A percentile compares a stretch with the other conserved stretches of the same genome.
Conservation (phyloP, 805 yeast species). For the Metschnikowia cerradonensis region DNA sequence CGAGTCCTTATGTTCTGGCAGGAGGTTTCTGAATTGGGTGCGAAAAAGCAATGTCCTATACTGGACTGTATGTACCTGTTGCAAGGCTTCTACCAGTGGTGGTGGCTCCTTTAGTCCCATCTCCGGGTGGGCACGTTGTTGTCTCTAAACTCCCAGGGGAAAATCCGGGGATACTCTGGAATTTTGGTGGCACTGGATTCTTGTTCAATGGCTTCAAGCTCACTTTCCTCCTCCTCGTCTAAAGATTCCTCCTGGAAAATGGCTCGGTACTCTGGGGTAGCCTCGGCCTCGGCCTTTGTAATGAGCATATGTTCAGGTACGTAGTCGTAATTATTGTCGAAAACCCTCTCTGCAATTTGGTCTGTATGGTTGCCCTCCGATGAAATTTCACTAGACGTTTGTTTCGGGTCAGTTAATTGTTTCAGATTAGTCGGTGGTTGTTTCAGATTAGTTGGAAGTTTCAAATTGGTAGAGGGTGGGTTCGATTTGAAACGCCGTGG, state of each 20-base stretch:
- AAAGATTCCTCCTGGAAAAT: conserved; percentile 6
- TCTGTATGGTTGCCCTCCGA: conserved; percentile 12
- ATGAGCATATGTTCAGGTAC: conserved; percentile 25
- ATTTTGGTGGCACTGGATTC: background rate
- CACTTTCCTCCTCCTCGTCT: conserved; percentile 4
- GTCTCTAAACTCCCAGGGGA: conserved; percentile 36
- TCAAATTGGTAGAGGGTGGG: too few species aligned
- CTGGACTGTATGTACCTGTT: background rate
- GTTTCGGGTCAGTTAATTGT: background rate
- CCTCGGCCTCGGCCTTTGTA: conserved; percentile 1
- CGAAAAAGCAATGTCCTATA: conserved; percentile 1
- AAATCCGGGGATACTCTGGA: conserved; percentile 20
- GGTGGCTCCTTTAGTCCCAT: conserved; percentile 17
- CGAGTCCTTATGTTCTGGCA: background rate
- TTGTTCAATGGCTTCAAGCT: background rate
- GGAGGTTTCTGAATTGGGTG: background rate
- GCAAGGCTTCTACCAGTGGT: background rate
- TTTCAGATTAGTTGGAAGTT: too few species aligned
- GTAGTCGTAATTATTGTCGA: conserved; percentile 26
- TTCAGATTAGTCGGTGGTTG: too few species aligned
- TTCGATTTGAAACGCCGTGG: too few species aligned
- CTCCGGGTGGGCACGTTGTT: conserved; percentile 22
- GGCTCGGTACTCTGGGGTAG: conserved; percentile 1
- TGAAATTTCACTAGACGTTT: background rate
- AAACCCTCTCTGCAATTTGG: conserved; percentile 29